phyloP scores from a whole-genome alignment of 2,329 filamentous ascomycete species.

The Monosporascus cannonballus region DNA sequence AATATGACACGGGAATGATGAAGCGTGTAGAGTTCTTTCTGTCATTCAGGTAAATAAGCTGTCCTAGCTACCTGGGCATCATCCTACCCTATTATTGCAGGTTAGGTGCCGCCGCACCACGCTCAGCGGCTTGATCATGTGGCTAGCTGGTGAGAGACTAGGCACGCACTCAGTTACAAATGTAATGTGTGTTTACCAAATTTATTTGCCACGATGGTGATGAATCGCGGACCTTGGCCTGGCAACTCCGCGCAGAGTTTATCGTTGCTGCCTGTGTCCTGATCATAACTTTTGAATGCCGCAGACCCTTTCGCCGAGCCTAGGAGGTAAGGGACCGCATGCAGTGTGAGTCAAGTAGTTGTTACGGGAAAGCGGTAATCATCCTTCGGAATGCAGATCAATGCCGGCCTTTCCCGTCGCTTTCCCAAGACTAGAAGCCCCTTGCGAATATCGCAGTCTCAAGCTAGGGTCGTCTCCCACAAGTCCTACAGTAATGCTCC shows the following conservation, averaged over 20 bases:
- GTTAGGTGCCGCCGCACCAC: no score
- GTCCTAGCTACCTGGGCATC: no score
- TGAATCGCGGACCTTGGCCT: no score
- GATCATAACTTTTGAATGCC: neutral
- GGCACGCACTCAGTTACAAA: no score
- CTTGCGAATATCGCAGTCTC: conserved; percentile 6
- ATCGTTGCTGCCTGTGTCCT: no score
- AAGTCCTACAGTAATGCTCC: conserved; percentile 7
- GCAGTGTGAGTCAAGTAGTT: conserved; percentile 6
- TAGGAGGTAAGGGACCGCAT: neutral
- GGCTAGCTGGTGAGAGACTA: no score
- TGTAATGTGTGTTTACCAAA: no score
- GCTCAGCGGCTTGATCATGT: no score
- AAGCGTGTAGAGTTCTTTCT: neutral
- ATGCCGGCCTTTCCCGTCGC: conserved; percentile 12
- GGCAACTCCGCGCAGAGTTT: no score
- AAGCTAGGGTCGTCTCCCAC: conserved; percentile 2
- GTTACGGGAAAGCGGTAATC: conserved; percentile 11
- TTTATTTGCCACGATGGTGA: no score
- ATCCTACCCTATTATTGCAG: no score
- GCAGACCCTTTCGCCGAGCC: neutral
- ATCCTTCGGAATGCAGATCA: conserved; percentile 15
- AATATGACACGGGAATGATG: no score
- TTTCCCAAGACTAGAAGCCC: conserved; percentile 14
- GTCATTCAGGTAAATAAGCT: neutral